phyloP scores from a whole-genome alignment of 805 yeast genomes.

The Starmerella kuoi region DNA sequence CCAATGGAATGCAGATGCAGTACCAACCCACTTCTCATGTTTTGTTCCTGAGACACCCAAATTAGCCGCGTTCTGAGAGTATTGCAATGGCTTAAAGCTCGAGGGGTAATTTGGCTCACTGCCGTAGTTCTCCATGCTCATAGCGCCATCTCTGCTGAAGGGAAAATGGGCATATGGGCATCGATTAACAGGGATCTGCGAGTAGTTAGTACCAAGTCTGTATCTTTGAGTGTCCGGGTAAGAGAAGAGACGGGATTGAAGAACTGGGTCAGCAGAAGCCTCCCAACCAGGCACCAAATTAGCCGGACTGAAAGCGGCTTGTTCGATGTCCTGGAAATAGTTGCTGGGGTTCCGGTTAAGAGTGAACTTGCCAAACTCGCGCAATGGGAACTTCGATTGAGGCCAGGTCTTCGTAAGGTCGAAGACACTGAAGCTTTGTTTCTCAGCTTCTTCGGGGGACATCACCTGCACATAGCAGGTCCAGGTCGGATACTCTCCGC shows the following conservation, averaged over 20 bases:
- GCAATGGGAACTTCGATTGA: conserved; percentile 42
- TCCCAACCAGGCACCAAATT: conserved; percentile 66
- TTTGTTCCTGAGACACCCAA: conserved; percentile 26
- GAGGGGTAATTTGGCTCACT: conserved; percentile 42
- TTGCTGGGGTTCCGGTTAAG: conserved; percentile 46
- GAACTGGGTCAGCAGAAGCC: conserved; percentile 65
- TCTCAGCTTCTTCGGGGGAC: conserved; percentile 45
- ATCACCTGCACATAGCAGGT: conserved; percentile 47
- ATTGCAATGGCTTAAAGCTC: conserved; percentile 29
- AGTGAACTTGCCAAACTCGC: conserved; percentile 43
- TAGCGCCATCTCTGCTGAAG: conserved; percentile 52
- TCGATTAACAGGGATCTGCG: conserved; percentile 51
- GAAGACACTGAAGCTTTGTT: conserved; percentile 37
- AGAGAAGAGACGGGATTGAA: conserved; percentile 64
- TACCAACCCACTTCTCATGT: conserved; percentile 72
- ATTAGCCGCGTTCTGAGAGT: conserved; percentile 19
- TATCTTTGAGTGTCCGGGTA: conserved; percentile 68
- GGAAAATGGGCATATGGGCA: conserved; percentile 42
- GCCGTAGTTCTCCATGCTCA: conserved; percentile 40
- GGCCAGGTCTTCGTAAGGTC: conserved; percentile 52
- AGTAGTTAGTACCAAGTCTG: conserved; percentile 58
- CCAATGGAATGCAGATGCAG: conserved; percentile 85
- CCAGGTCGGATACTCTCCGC: conserved; percentile 40
- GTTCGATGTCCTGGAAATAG: conserved; percentile 42
- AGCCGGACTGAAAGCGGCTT: conserved; percentile 57